Evolutionary conservation across 2,329 filamentous ascomycete genomes (phyloP), one percentile per base, ranked within the genome.

Genomic region (Botrytis squamosa): DNA sequence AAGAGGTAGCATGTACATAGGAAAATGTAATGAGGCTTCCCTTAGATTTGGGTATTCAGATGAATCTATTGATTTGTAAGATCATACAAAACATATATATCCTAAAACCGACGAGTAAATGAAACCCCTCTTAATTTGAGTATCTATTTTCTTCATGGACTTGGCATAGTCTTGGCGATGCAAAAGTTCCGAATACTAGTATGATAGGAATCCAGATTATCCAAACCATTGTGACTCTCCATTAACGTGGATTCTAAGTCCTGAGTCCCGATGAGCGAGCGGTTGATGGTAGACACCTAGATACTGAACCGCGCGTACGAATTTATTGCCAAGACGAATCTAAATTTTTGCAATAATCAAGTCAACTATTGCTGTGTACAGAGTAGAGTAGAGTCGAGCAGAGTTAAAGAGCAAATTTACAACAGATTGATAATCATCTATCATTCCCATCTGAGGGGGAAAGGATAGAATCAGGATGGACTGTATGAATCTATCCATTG

Each of bases 251-350:
- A 57, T 57, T 57, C 52, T 57, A n/a, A 29, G 52, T 55, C 25
- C 52, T 29, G 49, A 55, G n/a, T 55, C 52, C 52, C n/a, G 14
- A 33, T 29, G 16, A 57, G n/a, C 9, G n/a, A 57, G n/a, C 9
- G n/a, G 52, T 57, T 29, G 52, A 8, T 9, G 9, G 52, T 33
- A 57, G n/a, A 57, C 52, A 29, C n/a, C n/a, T 29, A 57, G 52
- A 57, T 57, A 29, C n/a, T 67, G 36, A 42, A 70, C 52, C 52
- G 59, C 52, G 67, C 52, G 52, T 70, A 60, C 67, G 59, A 33
- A 44, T 62, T 29, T 6, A 36, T 36, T 68, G 65, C 65, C 33
- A 68, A 68, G 65, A 29, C 2, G 36, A 29, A n/a, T 57, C 12
- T 4, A 57, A 49, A 40, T 8, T 55, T 12, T 29, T 55, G 59